Evolutionary conservation across 2,329 filamentous ascomycete species (phyloP).

Genomic region (Fusarium miscanthi): DNA sequence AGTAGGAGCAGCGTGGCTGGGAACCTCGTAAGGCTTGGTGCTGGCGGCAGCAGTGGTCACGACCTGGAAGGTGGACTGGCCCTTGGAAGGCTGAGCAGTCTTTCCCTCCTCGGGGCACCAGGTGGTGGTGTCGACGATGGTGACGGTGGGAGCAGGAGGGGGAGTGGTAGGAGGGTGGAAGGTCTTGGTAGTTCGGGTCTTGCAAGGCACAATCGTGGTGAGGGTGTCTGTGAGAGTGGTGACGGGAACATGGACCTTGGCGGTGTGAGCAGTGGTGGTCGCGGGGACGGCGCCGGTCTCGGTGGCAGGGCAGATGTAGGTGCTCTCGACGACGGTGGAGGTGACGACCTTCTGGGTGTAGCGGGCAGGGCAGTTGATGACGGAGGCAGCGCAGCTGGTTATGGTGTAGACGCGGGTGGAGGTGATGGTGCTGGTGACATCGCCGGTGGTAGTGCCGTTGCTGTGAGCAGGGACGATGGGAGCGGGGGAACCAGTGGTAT

Average conservation of each 20-base stretch:
- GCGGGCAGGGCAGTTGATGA: conserved; percentile 54
- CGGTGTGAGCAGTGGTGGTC: conserved; percentile 12
- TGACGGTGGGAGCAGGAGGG: conserved; percentile 34
- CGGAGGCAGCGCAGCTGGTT: conserved; percentile 52
- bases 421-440: conserved; percentile 39
- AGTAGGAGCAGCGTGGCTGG: not conserved
- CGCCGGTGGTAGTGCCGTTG: conserved; percentile 18
- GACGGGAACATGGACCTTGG: conserved; percentile 22
- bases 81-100: conserved; percentile 5
- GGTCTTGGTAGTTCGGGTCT: conserved; percentile 40
- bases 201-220: conserved; percentile 42
- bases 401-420: conserved; percentile 47
- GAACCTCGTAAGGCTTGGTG: not conserved
- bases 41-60: conserved; percentile 9
- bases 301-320: conserved; percentile 41
- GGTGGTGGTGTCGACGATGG: conserved; percentile 38
- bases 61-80: conserved; percentile 3
- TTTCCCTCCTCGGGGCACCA: conserved; percentile 25
- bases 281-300: conserved; percentile 25
- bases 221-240: conserved; percentile 43
- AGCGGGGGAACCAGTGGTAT: conserved; percentile 1
- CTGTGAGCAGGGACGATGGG: not conserved
- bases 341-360: conserved; percentile 50
- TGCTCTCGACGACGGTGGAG: conserved; percentile 34
- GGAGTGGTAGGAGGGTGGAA: conserved; percentile 39